Evolutionary conservation across 192 early-diverging fungal genomes (phyloP).

Genomic region (Coemansia sp.): DNA sequence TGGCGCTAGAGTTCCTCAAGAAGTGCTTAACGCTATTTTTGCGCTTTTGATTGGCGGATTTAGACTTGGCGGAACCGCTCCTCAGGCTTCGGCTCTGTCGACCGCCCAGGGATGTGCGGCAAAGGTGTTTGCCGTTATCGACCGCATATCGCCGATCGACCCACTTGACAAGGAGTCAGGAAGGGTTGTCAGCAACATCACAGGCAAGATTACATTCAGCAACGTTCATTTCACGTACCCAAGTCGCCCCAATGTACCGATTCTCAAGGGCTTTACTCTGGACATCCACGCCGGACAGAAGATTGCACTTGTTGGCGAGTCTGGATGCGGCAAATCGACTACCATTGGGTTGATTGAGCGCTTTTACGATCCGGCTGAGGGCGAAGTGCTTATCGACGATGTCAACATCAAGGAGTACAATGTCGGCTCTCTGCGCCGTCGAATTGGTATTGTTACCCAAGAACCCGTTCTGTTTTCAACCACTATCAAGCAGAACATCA

Average conservation of each 20-base stretch:
- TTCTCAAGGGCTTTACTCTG: conserved; percentile 75
- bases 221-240: conserved; percentile 86
- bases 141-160: conserved; percentile 76
- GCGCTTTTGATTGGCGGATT: conserved; percentile 81
- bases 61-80: conserved; percentile 62
- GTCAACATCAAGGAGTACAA: conserved; percentile 72
- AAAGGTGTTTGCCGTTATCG: conserved; percentile 78
- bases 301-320: conserved; percentile 85
- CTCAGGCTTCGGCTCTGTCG: conserved; percentile 67
- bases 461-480: conserved; percentile 86
- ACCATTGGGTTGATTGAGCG: conserved; percentile 80
- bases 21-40: conserved; percentile 79
- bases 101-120: conserved; percentile 75
- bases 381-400: conserved; percentile 70
- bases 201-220: conserved; percentile 70
- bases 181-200: conserved; percentile 35
- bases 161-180: conserved; percentile 36
- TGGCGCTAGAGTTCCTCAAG: conserved; percentile 37
- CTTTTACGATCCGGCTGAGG: conserved; percentile 72
- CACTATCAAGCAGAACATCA: conserved; percentile 78
- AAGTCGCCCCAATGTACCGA: conserved; percentile 71
- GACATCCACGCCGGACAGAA: conserved; percentile 75
- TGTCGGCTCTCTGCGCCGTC: conserved; percentile 72
- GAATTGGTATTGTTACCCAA: conserved; percentile 87
- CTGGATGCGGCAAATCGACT: conserved; percentile 85